These are phyloP conservation scores for Thalia dealbata DNA, from an alignment of 176 grass and related monocot genomes.

Conservation along the genomic window DNA sequence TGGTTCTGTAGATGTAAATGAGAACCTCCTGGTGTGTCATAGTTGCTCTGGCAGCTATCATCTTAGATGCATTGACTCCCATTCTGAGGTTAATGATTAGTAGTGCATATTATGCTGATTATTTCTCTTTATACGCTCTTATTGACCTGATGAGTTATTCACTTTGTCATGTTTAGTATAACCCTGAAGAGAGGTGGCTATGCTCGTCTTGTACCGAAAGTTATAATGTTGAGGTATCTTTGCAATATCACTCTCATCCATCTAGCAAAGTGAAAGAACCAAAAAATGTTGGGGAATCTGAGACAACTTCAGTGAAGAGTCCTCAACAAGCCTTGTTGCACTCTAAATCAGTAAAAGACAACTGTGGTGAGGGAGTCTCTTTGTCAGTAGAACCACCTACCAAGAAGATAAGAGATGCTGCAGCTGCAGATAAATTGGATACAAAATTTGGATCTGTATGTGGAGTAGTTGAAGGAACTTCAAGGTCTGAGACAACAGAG, in stretches of 20 bases:
- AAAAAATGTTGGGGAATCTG: background rate
- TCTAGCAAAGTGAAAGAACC: background rate
- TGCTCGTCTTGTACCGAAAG: slow-evolving; percentile 4
- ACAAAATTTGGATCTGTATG: slow-evolving; percentile 1
- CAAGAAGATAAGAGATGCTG: background rate
- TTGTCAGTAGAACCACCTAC: background rate
- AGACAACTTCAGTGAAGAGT: background rate
- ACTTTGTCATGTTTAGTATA: slow-evolving; percentile 1
- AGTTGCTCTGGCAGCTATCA: slow-evolving; percentile 16
- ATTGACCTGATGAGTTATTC: slow-evolving; percentile 3
- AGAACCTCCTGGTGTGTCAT: slow-evolving; percentile 11
- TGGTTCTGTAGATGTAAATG: slow-evolving; percentile 20
- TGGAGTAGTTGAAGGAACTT: background rate
- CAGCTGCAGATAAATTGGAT: background rate
- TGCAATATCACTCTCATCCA: background rate
- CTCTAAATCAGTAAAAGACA: background rate
- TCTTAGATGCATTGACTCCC: slow-evolving; percentile 4
- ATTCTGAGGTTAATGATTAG: slow-evolving; percentile 3
- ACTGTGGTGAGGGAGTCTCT: background rate
- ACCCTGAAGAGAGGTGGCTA: slow-evolving; percentile 13
- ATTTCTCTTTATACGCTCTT: background rate
- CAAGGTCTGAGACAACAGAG: background rate
- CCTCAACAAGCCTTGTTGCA: background rate
- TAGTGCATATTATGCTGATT: background rate
- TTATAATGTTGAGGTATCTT: background rate